Evolutionary conservation across 257 asterid genomes (phyloP), one percentile per base, ranked within the genome.

Genomic region (Plantago major): DNA sequence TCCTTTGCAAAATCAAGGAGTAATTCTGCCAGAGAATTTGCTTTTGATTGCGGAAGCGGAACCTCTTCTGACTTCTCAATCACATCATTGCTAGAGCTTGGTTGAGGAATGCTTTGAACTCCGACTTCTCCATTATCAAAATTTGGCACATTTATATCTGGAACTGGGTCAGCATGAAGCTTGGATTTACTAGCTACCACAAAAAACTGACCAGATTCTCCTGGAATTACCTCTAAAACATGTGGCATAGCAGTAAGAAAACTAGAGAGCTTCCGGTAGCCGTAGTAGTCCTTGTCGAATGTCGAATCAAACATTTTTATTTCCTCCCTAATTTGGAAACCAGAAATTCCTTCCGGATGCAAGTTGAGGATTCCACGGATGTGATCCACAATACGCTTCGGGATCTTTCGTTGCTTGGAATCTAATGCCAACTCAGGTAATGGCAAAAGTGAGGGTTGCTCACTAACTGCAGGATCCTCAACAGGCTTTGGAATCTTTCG

Each of bases 171-270:
- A 56, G 77, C 88, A 53, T 68, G 54, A 67, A 47, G 54, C 77
- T 79, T 82, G 42, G 67, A 53, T 15, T 52, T 53, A 42, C 72
- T 69, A 26, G 75, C 62, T 53, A 33, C 74, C 12, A 74, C 86
- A 30, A 80, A 16, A 71, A 66, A 65, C 43, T 65, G 63, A 48
- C 87, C 90, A 65, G 77, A 82, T 44, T 51, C 53, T 63, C 5
- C 68, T 14, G 68, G 28, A 60, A 74, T 76, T 56, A 92, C 78
- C 86, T 76, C 80, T 53, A 84, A 64, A 67, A 83, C 42, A 40
- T 65, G 70, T 30, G 97, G 96, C 96, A 89, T 81, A 15, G 97
- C 89, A 13, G 60, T 56, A 53, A 92, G 95, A 76, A 92, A 89
- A 55, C 80, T 84, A 55, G 94, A 71, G 76, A 92, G 84, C 72